Evolutionary conservation across 768 basidiomycete species (phyloP), one percentile per base, ranked within the genome.

Genomic region (Mycena haematopus): DNA sequence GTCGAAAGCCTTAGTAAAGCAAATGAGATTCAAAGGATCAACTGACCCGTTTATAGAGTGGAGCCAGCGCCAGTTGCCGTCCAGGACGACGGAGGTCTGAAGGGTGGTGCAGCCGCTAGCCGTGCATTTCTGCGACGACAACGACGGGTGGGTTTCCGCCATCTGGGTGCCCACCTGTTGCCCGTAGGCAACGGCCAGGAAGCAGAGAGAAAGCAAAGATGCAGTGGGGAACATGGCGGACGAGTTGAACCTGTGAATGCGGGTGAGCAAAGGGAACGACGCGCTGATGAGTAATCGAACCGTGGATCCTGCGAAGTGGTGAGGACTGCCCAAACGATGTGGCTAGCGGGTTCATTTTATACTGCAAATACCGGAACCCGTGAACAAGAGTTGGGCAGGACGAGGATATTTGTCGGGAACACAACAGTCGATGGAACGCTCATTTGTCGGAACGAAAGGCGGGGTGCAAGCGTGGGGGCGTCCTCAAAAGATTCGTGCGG

Each of bases 61-160:
- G 17, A 79, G 65, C 82, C 82, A 84, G 49, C 84, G 82, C 82
- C 82, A 85, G 76, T 84, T 84, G 60, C 79, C 61, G 70, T 86
- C 84, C 72, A 87, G 78, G 53, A 80, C 79, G 68, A 87, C 76
- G 31, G 74, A 57, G 9, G 75, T 72, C 19, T 45, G 52, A 36
- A 71, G 71, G n/a, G 75, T 77, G 8, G 72, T 75, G 73, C 84
- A 84, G 49, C 80, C 82, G 25, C 69, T 56, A 46, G 76, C 71
- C 17, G 83, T 80, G 72, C 85, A 86, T 60, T 80, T 76, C 68
- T 81, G 75, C 71, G 75, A 79, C 47, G 79, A 69, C 45, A 86
- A 73, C 14, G 72, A 31, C n/a, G 85, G 84, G 73, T 85, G 83
- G 60, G 58, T 77, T 69, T 86, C 85, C 6, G 84, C 73, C 31